These are phyloP conservation scores for Malassezia sp. DNA, from an alignment of 1,284 basidiomycete genomes.

Conservation along the genomic window DNA sequence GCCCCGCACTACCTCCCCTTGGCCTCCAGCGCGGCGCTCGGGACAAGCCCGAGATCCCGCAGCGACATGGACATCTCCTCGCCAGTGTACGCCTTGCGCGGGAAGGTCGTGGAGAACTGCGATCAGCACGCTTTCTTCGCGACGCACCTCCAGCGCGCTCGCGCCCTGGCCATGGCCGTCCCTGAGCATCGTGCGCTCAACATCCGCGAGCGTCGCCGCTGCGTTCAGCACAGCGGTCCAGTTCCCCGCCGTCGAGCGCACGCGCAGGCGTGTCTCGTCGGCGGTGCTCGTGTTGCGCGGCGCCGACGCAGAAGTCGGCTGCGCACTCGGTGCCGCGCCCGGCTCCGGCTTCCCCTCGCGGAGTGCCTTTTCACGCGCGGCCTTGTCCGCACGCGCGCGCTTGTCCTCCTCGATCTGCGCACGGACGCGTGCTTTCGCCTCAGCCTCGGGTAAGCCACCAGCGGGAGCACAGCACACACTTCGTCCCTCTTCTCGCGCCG, in stretches of 20 bases:
- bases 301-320: background rate
- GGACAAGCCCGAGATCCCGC: conserved; percentile 39
- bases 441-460: conserved; percentile 9
- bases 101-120: conserved; percentile 43
- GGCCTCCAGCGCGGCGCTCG: conserved; percentile 42
- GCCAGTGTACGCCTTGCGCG: conserved; percentile 33
- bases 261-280: conserved; percentile 36
- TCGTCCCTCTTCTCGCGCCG: conserved; percentile 37
- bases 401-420: conserved; percentile 45
- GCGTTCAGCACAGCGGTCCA: conserved; percentile 39
- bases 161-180: conserved; percentile 29
- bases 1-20: too few relatives aligned
- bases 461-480: conserved; percentile 6
- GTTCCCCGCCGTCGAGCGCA: conserved; percentile 32
- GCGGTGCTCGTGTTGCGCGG: conserved; percentile 20
- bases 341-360: conserved; percentile 24
- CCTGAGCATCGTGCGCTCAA: conserved; percentile 23
- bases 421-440: conserved; percentile 37
- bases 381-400: conserved; percentile 36
- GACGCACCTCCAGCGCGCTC: conserved; percentile 26
- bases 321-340: conserved; percentile 6
- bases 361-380: conserved; percentile 36
- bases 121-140: background rate
- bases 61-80: conserved; percentile 33
- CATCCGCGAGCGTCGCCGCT: conserved; percentile 27